Evolutionary conservation across 2,329 filamentous ascomycete species (phyloP).

Genomic region (Botrytis medusae): DNA sequence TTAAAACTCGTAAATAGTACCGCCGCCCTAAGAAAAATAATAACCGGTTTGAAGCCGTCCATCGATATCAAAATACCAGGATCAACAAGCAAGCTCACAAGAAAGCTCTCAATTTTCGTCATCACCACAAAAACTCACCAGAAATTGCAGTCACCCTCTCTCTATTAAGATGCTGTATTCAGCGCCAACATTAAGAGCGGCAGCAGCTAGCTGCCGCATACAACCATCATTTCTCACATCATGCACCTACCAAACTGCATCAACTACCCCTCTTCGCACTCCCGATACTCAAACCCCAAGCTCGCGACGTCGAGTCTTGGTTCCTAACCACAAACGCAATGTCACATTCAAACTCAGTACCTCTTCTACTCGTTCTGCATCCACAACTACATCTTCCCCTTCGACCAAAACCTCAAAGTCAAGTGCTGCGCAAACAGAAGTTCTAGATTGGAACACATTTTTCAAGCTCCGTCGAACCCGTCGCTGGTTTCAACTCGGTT

Average conservation of each 20-base stretch:
- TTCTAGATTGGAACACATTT: conserved; percentile 83
- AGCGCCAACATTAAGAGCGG: conserved; percentile 37
- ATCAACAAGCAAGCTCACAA: conserved; percentile 10
- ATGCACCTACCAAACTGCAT: conserved; percentile 32
- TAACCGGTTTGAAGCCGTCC: not conserved
- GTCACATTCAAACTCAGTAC: conserved; percentile 31
- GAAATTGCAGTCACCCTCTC: not conserved
- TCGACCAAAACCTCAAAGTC: conserved; percentile 21
- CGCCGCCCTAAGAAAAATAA: conserved; percentile 9
- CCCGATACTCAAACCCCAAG: conserved; percentile 4
- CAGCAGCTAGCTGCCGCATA: conserved; percentile 38
- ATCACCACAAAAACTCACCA: conserved; percentile 15
- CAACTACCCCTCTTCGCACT: conserved; percentile 29
- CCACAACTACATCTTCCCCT: conserved; percentile 26
- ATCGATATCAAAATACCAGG: conserved; percentile 8
- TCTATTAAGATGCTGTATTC: conserved; percentile 36
- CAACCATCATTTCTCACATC: conserved; percentile 36
- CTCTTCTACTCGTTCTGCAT: conserved; percentile 26
- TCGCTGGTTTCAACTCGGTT: conserved; percentile 77
- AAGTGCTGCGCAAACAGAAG: conserved; percentile 19
- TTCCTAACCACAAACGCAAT: conserved; percentile 35
- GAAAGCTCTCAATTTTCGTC: conserved; percentile 12
- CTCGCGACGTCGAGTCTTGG: conserved; percentile 32
- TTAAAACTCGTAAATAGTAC: not conserved
- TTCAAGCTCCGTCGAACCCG: conserved; percentile 86